Base-by-base conservation (phyloP, 352 stramenopile species). In the Phytophthora megakarya region DNA sequence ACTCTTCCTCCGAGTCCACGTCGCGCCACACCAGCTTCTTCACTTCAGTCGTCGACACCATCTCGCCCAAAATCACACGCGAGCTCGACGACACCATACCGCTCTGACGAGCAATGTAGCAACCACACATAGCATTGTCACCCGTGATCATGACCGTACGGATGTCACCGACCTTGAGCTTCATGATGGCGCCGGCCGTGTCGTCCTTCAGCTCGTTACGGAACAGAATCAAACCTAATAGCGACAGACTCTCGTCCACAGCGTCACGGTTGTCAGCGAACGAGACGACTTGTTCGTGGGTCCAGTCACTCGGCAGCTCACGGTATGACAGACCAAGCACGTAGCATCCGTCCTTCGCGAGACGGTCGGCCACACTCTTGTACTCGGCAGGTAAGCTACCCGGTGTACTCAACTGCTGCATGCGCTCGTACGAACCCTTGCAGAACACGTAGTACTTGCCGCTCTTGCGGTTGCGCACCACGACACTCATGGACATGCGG, bases 401-500 rank as follows among this genome's bases (percentile, higher is more conserved):
- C 0, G 69, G 28, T 5, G 48, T 26, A 47, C 64, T 69, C 52
- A 95, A 42, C 67, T 83, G 72, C 32, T 81, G 68, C 63, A 97
- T 89, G 12, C 67, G 75, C 65, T 97, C 87, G 49, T 84, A 88
- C 65, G 86, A 96, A 7, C 92, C 92, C 73, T 98, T 98, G 67
- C 86, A 92, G 71, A 95, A 97, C 10, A 96, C 80, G 25, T 83
- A 78, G 10, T 83, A 58, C 49, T 79, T 81, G 48, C 84, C 79
- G 38, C 52, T 66, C 22, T 53, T 67, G 51, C 90, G 57, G 35
- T 88, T 77, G 8, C 77, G 65, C 63, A 97, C 78, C 44, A 98
- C 78, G 7, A 97, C 90, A 45, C 78, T 95, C 76, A 97, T 96
- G 15, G 86, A 96, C 84, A 96, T 95, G 43, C 82, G 80, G 66